Percentiles rank a stretch among this genome's conserved stretches.
phyloP scores from a whole-genome alignment of 73 alveolate species.

The Diophrys appendiculata region DNA sequence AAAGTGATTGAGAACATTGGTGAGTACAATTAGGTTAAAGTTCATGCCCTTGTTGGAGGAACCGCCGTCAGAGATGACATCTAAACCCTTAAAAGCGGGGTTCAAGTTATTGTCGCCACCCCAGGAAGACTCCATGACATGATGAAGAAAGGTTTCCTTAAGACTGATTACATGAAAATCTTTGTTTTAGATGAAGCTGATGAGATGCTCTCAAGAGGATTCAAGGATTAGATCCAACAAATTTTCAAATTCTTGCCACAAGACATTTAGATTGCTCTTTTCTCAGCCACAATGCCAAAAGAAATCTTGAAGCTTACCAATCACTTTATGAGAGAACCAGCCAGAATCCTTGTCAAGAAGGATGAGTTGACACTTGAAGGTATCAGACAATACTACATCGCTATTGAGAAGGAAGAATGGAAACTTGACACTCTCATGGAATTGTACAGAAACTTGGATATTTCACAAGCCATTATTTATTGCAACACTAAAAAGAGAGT shows the following conservation, averaged over 20 bases:
- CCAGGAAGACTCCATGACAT: constrained; percentile 95
- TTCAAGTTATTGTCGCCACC: constrained; percentile 92
- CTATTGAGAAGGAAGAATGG: constrained; percentile 89
- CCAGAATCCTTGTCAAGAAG: constrained; percentile 33
- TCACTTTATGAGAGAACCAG: constrained; percentile 45
- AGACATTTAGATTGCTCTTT: constrained; percentile 80
- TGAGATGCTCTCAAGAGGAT: constrained; percentile 97
- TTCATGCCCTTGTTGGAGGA: constrained; percentile 92
- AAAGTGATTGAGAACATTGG: constrained; percentile 75
- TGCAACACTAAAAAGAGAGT: constrained; percentile 78
- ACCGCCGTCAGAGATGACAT: constrained; percentile 88
- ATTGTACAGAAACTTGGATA: constrained; percentile 87
- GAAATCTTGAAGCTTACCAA: constrained; percentile 18
- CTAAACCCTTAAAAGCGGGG: constrained; percentile 80
- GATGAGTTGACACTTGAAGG: constrained; percentile 80
- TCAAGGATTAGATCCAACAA: constrained; percentile 90
- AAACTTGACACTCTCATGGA: constrained; percentile 83
- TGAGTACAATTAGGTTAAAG: constrained; percentile 79
- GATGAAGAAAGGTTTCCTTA: constrained; percentile 85
- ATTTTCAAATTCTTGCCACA: constrained; percentile 88
- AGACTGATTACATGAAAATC: constrained; percentile 72
- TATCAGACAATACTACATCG: constrained; percentile 90
- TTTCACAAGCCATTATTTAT: constrained; percentile 86
- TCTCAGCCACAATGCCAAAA: constrained; percentile 72
- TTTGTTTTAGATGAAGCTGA: constrained; percentile 98